These are phyloP conservation scores for Polyporus arcularius DNA, from an alignment of 768 basidiomycete genomes.

Conservation along the genomic window DNA sequence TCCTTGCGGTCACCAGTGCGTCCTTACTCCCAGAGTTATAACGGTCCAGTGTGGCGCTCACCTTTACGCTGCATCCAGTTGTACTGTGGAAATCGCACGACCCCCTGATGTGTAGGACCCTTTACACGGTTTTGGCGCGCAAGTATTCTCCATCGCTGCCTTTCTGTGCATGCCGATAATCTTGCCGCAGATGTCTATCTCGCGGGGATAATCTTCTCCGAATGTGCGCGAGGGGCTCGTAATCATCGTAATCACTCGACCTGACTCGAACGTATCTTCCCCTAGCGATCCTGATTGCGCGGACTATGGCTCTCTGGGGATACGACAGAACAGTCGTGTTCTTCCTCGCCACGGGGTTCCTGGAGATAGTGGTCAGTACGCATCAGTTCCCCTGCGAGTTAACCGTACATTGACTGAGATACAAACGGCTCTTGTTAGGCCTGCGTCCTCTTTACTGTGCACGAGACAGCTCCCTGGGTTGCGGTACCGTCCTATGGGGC, in stretches of 20 bases:
- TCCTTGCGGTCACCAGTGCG: not conserved
- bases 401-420: not conserved
- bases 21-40: not conserved
- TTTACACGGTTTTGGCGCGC: not conserved
- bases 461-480: not conserved
- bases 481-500: not conserved
- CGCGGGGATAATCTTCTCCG: not conserved
- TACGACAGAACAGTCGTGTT: not conserved
- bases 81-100: not conserved
- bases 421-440: not conserved
- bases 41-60: not conserved
- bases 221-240: not conserved
- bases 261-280: not conserved
- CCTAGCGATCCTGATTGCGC: constrained; percentile 2
- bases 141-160: not conserved
- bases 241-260: too few species aligned
- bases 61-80: not conserved
- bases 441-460: not conserved
- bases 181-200: not conserved
- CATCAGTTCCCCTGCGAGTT: not conserved
- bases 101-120: not conserved
- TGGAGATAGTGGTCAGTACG: constrained; percentile 1
- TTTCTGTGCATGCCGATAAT: too few species aligned
- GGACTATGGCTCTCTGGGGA: constrained; percentile 12
- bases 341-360: not conserved